phyloP scores from a whole-genome alignment of 306 rosid genomes.

The Medicago ruthenica region DNA sequence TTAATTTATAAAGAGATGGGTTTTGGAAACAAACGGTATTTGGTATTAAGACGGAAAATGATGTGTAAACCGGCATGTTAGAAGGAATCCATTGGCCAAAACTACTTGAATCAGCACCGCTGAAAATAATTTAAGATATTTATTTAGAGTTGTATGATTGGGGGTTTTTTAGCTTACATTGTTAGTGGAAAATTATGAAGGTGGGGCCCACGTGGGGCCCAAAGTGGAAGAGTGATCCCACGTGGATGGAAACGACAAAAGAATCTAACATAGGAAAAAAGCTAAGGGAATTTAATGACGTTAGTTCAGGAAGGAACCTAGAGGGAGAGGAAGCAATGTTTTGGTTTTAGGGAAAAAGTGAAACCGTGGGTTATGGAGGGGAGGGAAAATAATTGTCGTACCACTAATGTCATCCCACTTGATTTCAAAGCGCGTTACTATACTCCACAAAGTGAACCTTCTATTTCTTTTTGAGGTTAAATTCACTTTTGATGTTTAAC shows the following conservation, averaged over 20 bases:
- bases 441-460: neutral
- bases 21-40: neutral
- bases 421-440: neutral
- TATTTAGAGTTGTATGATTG: neutral
- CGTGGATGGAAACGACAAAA: neutral
- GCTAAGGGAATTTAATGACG: neutral
- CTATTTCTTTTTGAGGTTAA: too few relatives aligned
- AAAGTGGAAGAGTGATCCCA: constrained; percentile 7
- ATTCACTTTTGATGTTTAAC: too few relatives aligned
- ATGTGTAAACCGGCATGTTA: constrained; percentile 17
- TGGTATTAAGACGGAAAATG: neutral
- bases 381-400: too few relatives aligned
- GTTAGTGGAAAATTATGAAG: neutral
- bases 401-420: neutral
- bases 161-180: too few relatives aligned
- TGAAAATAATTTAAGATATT: neutral
- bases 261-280: neutral
- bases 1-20: neutral
- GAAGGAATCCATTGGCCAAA: constrained; percentile 11
- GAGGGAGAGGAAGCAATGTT: neutral
- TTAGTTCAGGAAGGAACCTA: neutral
- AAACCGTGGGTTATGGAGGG: neutral
- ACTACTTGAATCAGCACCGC: neutral
- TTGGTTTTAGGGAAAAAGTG: neutral
- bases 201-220: neutral